phyloP scores from a whole-genome alignment of 805 yeast genomes.

The Cyberlindnera japonica region DNA sequence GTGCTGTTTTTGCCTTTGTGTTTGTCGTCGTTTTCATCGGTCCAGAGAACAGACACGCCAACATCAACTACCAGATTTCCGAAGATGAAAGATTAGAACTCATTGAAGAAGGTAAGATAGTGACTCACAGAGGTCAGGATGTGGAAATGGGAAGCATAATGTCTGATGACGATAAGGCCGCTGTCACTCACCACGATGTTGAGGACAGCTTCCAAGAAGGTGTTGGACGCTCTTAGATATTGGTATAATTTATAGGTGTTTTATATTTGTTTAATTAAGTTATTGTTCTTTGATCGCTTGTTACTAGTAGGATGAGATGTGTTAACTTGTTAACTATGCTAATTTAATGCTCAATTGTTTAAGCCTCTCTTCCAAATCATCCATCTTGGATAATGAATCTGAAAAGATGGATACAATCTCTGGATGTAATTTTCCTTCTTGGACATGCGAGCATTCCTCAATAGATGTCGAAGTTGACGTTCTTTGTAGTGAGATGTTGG shows the following conservation, averaged over 20 bases:
- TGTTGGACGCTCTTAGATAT: background rate
- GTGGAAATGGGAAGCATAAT: slow-evolving; percentile 12
- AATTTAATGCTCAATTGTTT: slow-evolving; percentile 17
- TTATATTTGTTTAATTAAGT: background rate
- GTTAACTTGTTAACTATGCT: slow-evolving; percentile 7
- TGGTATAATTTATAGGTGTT: background rate
- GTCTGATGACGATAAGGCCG: slow-evolving; percentile 13
- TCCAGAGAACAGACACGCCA: slow-evolving; percentile 49
- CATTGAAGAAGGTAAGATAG: slow-evolving; percentile 25
- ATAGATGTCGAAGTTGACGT: slow-evolving; percentile 15
- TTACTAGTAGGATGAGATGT: background rate
- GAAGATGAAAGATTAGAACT: slow-evolving; percentile 24
- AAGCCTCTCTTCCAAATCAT: slow-evolving; percentile 30
- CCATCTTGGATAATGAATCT: slow-evolving; percentile 51
- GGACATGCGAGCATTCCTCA: slow-evolving; percentile 6
- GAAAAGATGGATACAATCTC: slow-evolving; percentile 50
- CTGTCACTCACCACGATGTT: slow-evolving; percentile 2
- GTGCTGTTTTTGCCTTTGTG: slow-evolving; percentile 54
- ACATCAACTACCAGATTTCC: slow-evolving; percentile 23
- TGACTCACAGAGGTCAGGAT: slow-evolving; percentile 17
- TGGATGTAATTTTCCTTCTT: slow-evolving; percentile 34
- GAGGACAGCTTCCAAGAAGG: background rate
- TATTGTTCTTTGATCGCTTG: background rate
- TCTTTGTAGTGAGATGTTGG: slow-evolving; percentile 20
- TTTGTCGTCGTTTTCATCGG: slow-evolving; percentile 50